Conservation (phyloP, 2,329 filamentous ascomycete species). For the Huntiella abstrusa region DNA sequence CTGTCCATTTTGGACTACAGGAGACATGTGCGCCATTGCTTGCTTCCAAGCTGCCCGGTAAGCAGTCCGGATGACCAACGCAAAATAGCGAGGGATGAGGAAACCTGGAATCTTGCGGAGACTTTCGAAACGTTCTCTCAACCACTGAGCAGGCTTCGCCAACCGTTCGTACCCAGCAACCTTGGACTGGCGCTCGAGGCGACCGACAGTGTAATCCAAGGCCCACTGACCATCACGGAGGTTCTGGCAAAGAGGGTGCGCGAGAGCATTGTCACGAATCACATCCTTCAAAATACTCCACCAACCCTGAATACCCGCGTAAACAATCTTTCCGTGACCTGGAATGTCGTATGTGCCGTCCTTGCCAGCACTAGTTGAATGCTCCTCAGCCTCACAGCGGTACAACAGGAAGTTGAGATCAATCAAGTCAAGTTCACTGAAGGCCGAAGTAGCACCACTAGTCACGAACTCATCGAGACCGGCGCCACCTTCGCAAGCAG, state of each 20-base stretch:
- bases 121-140: slow-evolving; percentile 68
- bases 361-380: slow-evolving; percentile 55
- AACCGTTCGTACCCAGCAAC: slow-evolving; percentile 44
- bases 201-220: slow-evolving; percentile 66
- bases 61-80: slow-evolving; percentile 67
- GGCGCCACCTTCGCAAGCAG: slow-evolving; percentile 62
- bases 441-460: slow-evolving; percentile 59
- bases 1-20: slow-evolving; percentile 61
- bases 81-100: slow-evolving; percentile 82
- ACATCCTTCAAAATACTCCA: slow-evolving; percentile 80
- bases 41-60: slow-evolving; percentile 70
- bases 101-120: slow-evolving; percentile 75
- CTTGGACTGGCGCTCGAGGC: slow-evolving; percentile 54
- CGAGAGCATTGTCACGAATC: slow-evolving; percentile 75
- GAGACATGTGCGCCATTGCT: slow-evolving; percentile 59
- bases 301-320: slow-evolving; percentile 96
- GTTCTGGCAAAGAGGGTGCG: slow-evolving; percentile 84
- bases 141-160: slow-evolving; percentile 51
- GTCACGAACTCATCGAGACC: slow-evolving; percentile 77
- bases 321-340: slow-evolving; percentile 66
- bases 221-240: slow-evolving; percentile 84
- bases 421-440: slow-evolving; percentile 52
- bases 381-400: slow-evolving; percentile 73
- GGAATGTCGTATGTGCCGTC: slow-evolving; percentile 79
- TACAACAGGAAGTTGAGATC: slow-evolving; percentile 90